These are phyloP conservation scores for Tripterygium wilfordii DNA, from an alignment of 177 flowering plant genomes.

Conservation along the genomic window DNA sequence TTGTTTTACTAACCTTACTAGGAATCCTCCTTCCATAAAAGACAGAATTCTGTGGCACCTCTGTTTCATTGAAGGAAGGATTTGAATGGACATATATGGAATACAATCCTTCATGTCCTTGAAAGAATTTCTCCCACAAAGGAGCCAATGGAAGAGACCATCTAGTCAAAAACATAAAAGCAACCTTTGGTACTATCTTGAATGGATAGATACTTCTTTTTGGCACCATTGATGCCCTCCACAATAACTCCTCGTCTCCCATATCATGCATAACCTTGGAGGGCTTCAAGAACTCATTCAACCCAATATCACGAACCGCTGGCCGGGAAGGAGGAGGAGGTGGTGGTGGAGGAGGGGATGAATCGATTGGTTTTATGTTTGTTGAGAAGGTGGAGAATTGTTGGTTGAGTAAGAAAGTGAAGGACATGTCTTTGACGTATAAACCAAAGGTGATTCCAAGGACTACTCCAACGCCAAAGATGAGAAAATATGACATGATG, in stretches of 20 bases:
- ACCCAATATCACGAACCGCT: not conserved
- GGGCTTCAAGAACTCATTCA: conserved; percentile 9
- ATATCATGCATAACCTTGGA: conserved; percentile 12
- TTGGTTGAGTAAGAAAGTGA: not conserved
- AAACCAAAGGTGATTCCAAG: conserved; percentile 20
- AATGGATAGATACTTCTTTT: conserved; percentile 12
- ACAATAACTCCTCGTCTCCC: conserved; percentile 18
- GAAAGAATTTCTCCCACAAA: conserved; percentile 40
- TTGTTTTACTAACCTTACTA: conserved; percentile 21
- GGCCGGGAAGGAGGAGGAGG: conserved; percentile 7
- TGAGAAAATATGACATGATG: no score
- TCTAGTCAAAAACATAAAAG: conserved; percentile 41
- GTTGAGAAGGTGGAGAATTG: not conserved
- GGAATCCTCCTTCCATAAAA: conserved; percentile 25
- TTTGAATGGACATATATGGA: conserved; percentile 37
- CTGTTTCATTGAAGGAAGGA: conserved; percentile 24
- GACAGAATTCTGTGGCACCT: conserved; percentile 15
- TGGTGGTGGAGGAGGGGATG: not conserved
- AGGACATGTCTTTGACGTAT: conserved; percentile 5
- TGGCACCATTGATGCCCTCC: conserved; percentile 26
- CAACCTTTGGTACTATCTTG: conserved; percentile 24
- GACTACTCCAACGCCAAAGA: conserved; percentile 18
- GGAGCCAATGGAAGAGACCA: conserved; percentile 28
- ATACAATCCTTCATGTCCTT: conserved; percentile 35
- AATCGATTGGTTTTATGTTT: no score